Evolutionary conservation across 371 early-diverging fungal species (phyloP), one percentile per base, ranked within the genome.

Genomic region (Paraphysoderma sedebokerense): DNA sequence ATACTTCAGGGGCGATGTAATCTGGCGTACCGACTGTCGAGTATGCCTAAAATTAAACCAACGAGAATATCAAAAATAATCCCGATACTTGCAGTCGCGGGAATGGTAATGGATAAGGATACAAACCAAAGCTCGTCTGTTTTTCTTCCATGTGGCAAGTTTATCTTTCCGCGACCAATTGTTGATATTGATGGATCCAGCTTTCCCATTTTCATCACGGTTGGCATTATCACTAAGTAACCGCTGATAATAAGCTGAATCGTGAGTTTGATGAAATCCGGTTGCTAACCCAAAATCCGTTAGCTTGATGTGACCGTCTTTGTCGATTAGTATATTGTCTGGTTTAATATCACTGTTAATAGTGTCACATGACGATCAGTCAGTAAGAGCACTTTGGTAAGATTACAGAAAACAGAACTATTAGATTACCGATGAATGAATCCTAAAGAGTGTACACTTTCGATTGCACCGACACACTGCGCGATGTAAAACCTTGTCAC

Each of bases 401-500:
- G 44, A 49, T 20, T 8, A 13, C 11, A 22, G 0, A 47, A 7
- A 42, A 13, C 20, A 66, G 40, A 39, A 22, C 31, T 19, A 4
- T 5, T 24, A 0, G 24, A 48, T 50, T 77, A 81, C 81, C 99
- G 79, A 65, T 98, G 98, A 47, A 98, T 91, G 58, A 95, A 97
- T 12, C 95, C 92, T 33, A 98, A 70, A 20, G 79, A 70, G 60
- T 99, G 99, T 27, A 99, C 87, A 30, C 85, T 83, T 49, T 85
- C 92, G 40, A 99, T 73, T 15, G 95, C 98, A 41, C 88, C 61
- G 0, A 98, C 80, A 52, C 95, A 86, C 65, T 99, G 98, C 20
- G 91, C 92, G 66, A 97, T 91, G 61, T 98, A 98, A 56, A 97
- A 90, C 34, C 91, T 81, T 8, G 98, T 93, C n/a, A 93, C 87